These are phyloP conservation scores for Penicillium rolfsii DNA, from an alignment of 2,329 filamentous ascomycete species.

Conservation along the genomic window DNA sequence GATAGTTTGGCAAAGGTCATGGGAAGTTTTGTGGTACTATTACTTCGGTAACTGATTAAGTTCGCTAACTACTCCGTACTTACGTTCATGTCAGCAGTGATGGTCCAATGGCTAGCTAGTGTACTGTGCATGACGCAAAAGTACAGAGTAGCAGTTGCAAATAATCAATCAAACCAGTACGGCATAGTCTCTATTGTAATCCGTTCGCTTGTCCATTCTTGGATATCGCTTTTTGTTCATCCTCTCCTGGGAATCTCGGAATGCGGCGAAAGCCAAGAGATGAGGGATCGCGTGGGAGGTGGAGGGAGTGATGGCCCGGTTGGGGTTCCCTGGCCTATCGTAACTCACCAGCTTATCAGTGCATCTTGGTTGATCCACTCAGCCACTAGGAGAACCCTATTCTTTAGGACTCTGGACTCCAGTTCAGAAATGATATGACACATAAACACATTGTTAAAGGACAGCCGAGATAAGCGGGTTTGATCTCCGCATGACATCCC, in stretches of 20 bases:
- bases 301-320: neutral
- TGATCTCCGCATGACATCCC: conserved; percentile 10
- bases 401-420: too few relatives aligned
- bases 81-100: neutral
- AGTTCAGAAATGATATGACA: too few relatives aligned
- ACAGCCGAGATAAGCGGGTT: conserved; percentile 19
- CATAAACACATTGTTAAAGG: too few relatives aligned
- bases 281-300: conserved; percentile 19
- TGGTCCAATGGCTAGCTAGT: neutral
- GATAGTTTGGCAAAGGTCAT: conserved; percentile 21
- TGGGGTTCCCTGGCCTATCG: conserved; percentile 13
- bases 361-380: neutral
- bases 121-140: neutral
- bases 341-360: conserved; percentile 20
- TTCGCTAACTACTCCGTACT: too few relatives aligned
- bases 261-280: conserved; percentile 15
- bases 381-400: neutral
- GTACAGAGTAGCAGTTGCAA: neutral
- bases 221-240: neutral
- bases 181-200: too few relatives aligned
- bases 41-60: neutral
- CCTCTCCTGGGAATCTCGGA: neutral
- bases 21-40: neutral
- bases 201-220: neutral
- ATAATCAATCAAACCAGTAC: too few relatives aligned